These are phyloP conservation scores for Alternaria angustiovoidea DNA, from an alignment of 2,329 filamentous ascomycete species.

Conservation along the genomic window DNA sequence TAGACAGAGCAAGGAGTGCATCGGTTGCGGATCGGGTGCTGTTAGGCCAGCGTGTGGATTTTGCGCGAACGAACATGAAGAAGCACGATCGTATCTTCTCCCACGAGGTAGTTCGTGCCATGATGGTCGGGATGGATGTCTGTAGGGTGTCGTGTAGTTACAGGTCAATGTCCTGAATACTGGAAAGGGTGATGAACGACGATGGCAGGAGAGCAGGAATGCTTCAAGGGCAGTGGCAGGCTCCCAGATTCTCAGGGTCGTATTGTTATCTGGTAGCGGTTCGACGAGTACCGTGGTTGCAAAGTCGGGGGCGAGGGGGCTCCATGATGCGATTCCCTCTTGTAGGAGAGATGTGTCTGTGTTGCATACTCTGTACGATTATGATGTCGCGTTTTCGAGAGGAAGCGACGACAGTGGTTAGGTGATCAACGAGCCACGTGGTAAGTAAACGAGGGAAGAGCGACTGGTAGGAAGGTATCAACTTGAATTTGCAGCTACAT, in stretches of 20 bases:
- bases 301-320: background rate
- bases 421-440: background rate
- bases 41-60: constrained; percentile 12
- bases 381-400: background rate
- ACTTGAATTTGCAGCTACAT: constrained; percentile 22
- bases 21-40: background rate
- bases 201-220: background rate
- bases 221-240: background rate
- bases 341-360: background rate
- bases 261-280: constrained; percentile 1
- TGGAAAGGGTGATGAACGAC: background rate
- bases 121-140: background rate
- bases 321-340: background rate
- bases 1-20: background rate
- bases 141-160: background rate
- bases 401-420: background rate
- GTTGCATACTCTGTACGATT: background rate
- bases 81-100: background rate
- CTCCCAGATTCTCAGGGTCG: background rate
- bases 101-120: constrained; percentile 1
- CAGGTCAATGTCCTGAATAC: background rate
- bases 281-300: constrained; percentile 5
- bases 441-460: background rate
- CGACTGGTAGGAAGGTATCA: constrained; percentile 11
- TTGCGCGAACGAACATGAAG: constrained; percentile 1